Evolutionary conservation across 305 asterid species (phyloP).

Genomic region (Fraxinus floribunda): DNA sequence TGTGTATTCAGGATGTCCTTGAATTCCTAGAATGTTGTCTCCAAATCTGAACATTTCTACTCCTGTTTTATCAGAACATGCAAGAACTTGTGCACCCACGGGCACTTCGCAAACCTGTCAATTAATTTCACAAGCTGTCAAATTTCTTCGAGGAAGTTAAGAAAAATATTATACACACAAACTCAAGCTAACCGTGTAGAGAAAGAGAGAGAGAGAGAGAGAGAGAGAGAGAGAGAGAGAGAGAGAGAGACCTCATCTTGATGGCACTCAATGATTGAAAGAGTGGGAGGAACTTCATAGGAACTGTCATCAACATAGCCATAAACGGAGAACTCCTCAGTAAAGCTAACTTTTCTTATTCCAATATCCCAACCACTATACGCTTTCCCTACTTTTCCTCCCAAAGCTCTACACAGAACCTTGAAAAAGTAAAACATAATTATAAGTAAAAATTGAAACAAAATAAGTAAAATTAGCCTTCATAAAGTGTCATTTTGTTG

Average conservation of each 20-base stretch:
- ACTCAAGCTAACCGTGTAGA: not conserved
- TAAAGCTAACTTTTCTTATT: conserved; percentile 51
- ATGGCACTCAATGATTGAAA: conserved; percentile 67
- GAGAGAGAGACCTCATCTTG: conserved; percentile 60
- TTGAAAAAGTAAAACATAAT: not conserved
- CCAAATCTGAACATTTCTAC: conserved; percentile 69
- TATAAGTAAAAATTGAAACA: not conserved
- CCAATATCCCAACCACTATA: conserved; percentile 79
- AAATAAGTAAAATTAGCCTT: not conserved
- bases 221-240: not conserved
- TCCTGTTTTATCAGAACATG: conserved; percentile 61
- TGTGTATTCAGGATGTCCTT: conserved; percentile 80
- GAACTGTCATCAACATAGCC: conserved; percentile 21
- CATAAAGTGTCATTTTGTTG: not conserved
- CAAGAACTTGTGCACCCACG: conserved; percentile 54
- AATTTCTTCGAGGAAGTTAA: not conserved
- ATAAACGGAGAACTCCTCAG: conserved; percentile 37
- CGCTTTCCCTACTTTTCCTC: conserved; percentile 64
- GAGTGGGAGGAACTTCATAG: conserved; percentile 40
- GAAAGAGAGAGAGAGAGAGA: too few species aligned
- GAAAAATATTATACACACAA: not conserved
- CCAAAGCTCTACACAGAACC: conserved; percentile 71
- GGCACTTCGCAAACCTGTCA: conserved; percentile 71
- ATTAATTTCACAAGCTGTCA: not conserved
- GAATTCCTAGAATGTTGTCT: conserved; percentile 57